phyloP scores from a whole-genome alignment of 2,329 filamentous ascomycete genomes.

The Ophiostoma sp. region DNA sequence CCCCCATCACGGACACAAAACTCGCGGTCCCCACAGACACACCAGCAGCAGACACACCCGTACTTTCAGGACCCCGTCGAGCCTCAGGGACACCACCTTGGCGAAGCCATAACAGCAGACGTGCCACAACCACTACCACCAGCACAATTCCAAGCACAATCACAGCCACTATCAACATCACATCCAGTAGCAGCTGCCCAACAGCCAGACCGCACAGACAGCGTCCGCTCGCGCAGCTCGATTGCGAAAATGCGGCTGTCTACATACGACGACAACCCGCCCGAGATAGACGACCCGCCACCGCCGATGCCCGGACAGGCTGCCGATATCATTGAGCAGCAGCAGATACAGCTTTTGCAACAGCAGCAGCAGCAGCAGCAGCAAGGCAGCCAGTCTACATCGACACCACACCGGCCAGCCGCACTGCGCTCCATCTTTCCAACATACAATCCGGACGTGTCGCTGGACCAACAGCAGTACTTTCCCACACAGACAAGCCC shows the following conservation, averaged over 20 bases:
- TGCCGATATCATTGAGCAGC: conserved; percentile 17
- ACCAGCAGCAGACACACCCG: conserved; percentile 32
- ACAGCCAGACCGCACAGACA: conserved; percentile 38
- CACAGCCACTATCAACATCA: not conserved
- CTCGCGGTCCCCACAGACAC: conserved; percentile 36
- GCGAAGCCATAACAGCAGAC: conserved; percentile 27
- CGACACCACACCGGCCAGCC: conserved; percentile 29
- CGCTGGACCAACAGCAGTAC: conserved; percentile 64
- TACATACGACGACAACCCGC: conserved; percentile 28
- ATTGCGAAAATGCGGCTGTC: conserved; percentile 51
- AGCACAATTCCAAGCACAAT: conserved; percentile 24
- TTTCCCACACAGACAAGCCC: conserved; percentile 62
- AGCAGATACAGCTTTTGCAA: conserved; percentile 17
- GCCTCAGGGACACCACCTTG: conserved; percentile 22
- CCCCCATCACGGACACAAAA: conserved; percentile 43
- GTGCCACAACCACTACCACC: conserved; percentile 38
- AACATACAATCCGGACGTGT: conserved; percentile 61
- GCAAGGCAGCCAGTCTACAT: not conserved
- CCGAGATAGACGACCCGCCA: conserved; percentile 23
- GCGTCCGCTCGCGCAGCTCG: conserved; percentile 49
- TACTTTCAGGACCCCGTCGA: not conserved
- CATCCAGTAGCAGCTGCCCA: not conserved
- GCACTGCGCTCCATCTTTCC: conserved; percentile 70
- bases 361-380: conserved; percentile 16
- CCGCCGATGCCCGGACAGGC: conserved; percentile 23